Conservation (phyloP, 495 filamentous ascomycete species). For the Venustampulla echinocandica region DNA sequence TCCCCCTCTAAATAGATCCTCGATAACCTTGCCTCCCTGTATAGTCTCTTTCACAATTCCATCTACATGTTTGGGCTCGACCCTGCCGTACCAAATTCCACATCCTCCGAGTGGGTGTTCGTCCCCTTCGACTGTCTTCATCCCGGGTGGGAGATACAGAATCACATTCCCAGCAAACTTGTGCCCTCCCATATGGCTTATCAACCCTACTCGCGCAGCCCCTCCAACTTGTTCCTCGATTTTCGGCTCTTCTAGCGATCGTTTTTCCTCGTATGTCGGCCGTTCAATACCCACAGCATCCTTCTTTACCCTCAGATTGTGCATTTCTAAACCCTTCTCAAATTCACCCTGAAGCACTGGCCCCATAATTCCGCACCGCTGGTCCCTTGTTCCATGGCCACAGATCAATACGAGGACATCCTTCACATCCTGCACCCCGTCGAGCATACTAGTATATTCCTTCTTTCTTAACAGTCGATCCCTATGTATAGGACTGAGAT, state of each 20-base stretch:
- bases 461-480: slow-evolving; percentile 34
- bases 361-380: slow-evolving; percentile 71
- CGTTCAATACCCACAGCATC: slow-evolving; percentile 27
- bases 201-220: slow-evolving; percentile 56
- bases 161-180: slow-evolving; percentile 94
- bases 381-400: slow-evolving; percentile 71
- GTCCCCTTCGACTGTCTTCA: slow-evolving; percentile 29
- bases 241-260: slow-evolving; percentile 10
- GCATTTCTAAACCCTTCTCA: slow-evolving; percentile 34
- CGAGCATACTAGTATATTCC: slow-evolving; percentile 34
- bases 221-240: slow-evolving; percentile 4
- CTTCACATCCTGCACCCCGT: slow-evolving; percentile 47
- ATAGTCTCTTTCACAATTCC: slow-evolving; percentile 80
- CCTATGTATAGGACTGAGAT: slow-evolving; percentile 41
- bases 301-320: slow-evolving; percentile 30
- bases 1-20: slow-evolving; percentile 65
- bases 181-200: slow-evolving; percentile 87
- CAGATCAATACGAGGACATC: slow-evolving; percentile 74
- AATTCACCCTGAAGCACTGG: slow-evolving; percentile 66
- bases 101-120: slow-evolving; percentile 60
- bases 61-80: slow-evolving; percentile 79
- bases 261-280: slow-evolving; percentile 6
- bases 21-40: slow-evolving; percentile 58
- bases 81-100: slow-evolving; percentile 89
- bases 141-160: slow-evolving; percentile 65